Percentiles rank a stretch among this genome's conserved stretches.
Conservation (phyloP, 495 filamentous ascomycete genomes). For the Penicillium alfredii region DNA sequence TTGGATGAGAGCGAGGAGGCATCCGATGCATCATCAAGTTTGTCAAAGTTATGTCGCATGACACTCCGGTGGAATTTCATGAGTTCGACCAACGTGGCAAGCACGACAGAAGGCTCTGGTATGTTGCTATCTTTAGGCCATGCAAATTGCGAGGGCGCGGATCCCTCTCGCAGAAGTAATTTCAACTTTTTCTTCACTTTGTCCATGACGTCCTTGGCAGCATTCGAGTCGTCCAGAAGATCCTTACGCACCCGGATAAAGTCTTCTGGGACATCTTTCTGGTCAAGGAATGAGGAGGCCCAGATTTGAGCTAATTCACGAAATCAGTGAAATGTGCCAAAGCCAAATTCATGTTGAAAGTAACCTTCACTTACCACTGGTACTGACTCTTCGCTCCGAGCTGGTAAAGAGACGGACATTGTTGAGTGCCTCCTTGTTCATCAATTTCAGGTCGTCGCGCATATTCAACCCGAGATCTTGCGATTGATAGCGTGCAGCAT, state of each 20-base stretch:
- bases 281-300: slow-evolving; percentile 80
- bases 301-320: slow-evolving; percentile 74
- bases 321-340: slow-evolving; percentile 14
- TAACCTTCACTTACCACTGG: slow-evolving; percentile 56
- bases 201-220: slow-evolving; percentile 99
- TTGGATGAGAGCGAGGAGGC: slow-evolving; percentile 30
- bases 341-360: not conserved
- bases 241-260: slow-evolving; percentile 88
- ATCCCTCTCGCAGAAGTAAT: slow-evolving; percentile 78
- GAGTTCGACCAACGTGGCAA: slow-evolving; percentile 83
- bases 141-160: slow-evolving; percentile 87
- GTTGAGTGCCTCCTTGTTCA: slow-evolving; percentile 86
- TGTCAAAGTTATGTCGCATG: slow-evolving; percentile 86
- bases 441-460: slow-evolving; percentile 86
- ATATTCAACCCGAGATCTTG: slow-evolving; percentile 93
- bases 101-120: slow-evolving; percentile 86
- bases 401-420: slow-evolving; percentile 92
- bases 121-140: slow-evolving; percentile 84
- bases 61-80: slow-evolving; percentile 96
- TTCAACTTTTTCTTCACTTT: slow-evolving; percentile 99
- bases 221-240: slow-evolving; percentile 93
- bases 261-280: slow-evolving; percentile 77
- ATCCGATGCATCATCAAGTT: slow-evolving; percentile 58
- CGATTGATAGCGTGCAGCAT: slow-evolving; percentile 91
- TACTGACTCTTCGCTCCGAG: slow-evolving; percentile 88